phyloP scores from a whole-genome alignment of 2,329 filamentous ascomycete species.

The Leptographium wingfieldii region DNA sequence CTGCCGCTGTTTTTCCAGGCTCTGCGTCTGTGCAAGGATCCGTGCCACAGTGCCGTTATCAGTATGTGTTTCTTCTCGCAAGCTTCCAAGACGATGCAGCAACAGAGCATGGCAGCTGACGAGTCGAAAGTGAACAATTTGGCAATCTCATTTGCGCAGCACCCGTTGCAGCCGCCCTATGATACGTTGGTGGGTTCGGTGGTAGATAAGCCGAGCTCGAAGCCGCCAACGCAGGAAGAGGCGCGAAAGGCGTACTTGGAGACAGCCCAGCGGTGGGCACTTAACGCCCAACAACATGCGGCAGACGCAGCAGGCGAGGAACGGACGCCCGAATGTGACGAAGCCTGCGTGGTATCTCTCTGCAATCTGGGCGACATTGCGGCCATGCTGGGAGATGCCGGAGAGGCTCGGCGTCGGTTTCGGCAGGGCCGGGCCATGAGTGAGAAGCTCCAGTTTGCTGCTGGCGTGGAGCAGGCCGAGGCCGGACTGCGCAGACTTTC shows the following conservation, averaged over 20 bases:
- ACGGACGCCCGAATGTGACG: conserved; percentile 67
- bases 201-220: conserved; percentile 1
- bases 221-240: conserved; percentile 12
- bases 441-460: conserved; percentile 36
- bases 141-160: conserved; percentile 59
- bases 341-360: conserved; percentile 71
- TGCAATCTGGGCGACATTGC: conserved; percentile 80
- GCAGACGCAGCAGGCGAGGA: conserved; percentile 51
- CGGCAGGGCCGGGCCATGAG: conserved; percentile 53
- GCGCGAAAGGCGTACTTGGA: conserved; percentile 51
- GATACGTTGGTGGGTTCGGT: conserved; percentile 18
- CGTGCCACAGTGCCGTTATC: conserved; percentile 69
- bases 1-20: conserved; percentile 81
- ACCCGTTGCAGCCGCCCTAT: conserved; percentile 29
- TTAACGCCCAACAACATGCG: conserved; percentile 59
- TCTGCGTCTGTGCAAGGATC: conserved; percentile 50
- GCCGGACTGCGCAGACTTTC: conserved; percentile 26
- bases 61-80: conserved; percentile 34
- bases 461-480: conserved; percentile 39
- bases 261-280: conserved; percentile 65
- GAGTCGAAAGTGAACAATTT: conserved; percentile 59
- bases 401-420: conserved; percentile 56
- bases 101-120: not conserved
- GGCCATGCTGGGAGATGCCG: conserved; percentile 54
- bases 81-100: not conserved